Conservation (phyloP, 73 alveolate species). For the Blepharisma stoltei region DNA sequence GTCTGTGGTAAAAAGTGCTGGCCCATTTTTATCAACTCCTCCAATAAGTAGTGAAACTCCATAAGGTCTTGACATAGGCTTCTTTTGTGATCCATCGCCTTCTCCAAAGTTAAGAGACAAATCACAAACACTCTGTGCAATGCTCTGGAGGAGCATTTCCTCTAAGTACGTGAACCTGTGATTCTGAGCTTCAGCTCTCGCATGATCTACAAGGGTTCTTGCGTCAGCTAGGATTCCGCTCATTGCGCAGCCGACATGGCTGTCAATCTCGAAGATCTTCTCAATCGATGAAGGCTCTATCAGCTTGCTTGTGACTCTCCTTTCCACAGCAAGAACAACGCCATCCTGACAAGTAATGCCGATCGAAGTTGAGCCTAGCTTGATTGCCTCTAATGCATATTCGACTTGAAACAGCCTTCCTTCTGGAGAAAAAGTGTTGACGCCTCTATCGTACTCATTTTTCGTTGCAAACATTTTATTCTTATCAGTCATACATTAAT, state of each 20-base stretch:
- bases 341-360: conserved; percentile 80
- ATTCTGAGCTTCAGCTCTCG: conserved; percentile 90
- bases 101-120: conserved; percentile 93
- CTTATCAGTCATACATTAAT: too few relatives aligned
- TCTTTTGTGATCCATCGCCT: conserved; percentile 75
- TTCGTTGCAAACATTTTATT: conserved; percentile 28
- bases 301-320: conserved; percentile 66
- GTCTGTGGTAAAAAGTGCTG: conserved; percentile 86
- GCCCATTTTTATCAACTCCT: conserved; percentile 92
- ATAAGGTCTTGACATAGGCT: conserved; percentile 88
- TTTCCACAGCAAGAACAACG: conserved; percentile 81
- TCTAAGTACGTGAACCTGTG: conserved; percentile 89
- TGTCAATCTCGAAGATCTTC: conserved; percentile 74
- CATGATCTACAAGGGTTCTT: conserved; percentile 87
- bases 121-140: conserved; percentile 87
- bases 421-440: conserved; percentile 92
- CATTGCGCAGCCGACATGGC: conserved; percentile 77
- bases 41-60: conserved; percentile 93
- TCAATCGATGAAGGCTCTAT: conserved; percentile 77
- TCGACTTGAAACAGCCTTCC: conserved; percentile 93
- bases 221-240: conserved; percentile 95
- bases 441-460: conserved; percentile 91
- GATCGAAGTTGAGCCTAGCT: conserved; percentile 76
- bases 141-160: conserved; percentile 79
- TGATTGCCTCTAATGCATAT: conserved; percentile 92